Evolutionary conservation across 352 stramenopile genomes (phyloP).

Genomic region (Pythium angustatum): DNA sequence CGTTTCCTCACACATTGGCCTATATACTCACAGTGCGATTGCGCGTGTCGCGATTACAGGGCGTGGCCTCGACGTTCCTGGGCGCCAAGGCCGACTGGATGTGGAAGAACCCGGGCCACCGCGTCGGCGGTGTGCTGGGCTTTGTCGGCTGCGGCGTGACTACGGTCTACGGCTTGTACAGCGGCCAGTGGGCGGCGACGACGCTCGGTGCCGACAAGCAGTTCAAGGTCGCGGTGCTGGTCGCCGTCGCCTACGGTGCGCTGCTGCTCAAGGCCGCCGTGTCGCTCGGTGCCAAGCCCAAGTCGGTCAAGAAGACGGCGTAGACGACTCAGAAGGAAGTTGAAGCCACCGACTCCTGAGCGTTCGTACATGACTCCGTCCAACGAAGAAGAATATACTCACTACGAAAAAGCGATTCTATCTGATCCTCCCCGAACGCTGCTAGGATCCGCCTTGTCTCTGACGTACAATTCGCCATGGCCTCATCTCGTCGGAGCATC

Average conservation of each 20-base stretch:
- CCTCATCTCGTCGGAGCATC: too few species aligned
- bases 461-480: too few species aligned
- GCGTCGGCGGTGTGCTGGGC: conserved; percentile 51
- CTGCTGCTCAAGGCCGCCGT: conserved; percentile 47
- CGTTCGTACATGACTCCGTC: too few species aligned
- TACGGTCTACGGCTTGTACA: conserved; percentile 56
- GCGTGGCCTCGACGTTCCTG: conserved; percentile 51
- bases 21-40: too few species aligned
- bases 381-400: too few species aligned
- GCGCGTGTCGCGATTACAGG: too few species aligned
- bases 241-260: conserved; percentile 42
- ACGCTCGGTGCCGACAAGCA: conserved; percentile 53
- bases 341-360: background rate
- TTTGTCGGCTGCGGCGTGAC: conserved; percentile 51
- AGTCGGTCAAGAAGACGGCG: conserved; percentile 26
- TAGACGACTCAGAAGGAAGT: background rate
- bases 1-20: too few species aligned
- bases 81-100: conserved; percentile 69
- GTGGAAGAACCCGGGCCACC: conserved; percentile 70
- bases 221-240: conserved; percentile 42
- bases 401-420: too few species aligned
- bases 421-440: too few species aligned
- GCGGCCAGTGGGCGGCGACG: conserved; percentile 45
- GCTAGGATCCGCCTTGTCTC: too few species aligned
- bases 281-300: conserved; percentile 26